These are phyloP conservation scores for Atractiella rhizophila DNA, from an alignment of 768 basidiomycete species.

Conservation along the genomic window DNA sequence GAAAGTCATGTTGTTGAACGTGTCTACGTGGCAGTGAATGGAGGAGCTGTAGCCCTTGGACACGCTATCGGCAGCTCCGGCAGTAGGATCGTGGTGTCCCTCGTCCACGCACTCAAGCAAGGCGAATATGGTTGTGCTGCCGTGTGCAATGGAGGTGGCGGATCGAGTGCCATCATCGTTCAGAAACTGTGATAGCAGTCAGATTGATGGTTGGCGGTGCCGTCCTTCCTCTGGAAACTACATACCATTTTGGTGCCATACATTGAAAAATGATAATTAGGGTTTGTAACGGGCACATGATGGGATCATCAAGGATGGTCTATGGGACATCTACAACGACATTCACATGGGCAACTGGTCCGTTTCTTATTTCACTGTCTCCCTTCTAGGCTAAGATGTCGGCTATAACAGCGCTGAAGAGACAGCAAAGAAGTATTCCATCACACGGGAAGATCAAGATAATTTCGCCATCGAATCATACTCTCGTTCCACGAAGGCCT, in stretches of 20 bases:
- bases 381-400: too few species aligned
- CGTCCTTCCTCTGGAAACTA: too few species aligned
- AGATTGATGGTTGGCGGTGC: too few species aligned
- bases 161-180: slow-evolving; percentile 4
- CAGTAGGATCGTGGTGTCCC: slow-evolving; percentile 71
- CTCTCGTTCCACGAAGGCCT: slow-evolving; percentile 70
- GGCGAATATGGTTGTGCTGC: slow-evolving; percentile 88
- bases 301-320: too few species aligned
- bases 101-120: slow-evolving; percentile 60
- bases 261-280: too few species aligned
- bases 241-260: too few species aligned
- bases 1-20: neutral
- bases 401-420: slow-evolving; percentile 48
- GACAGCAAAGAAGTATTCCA: slow-evolving; percentile 52
- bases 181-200: slow-evolving; percentile 6
- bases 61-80: slow-evolving; percentile 94
- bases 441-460: slow-evolving; percentile 70
- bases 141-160: slow-evolving; percentile 82
- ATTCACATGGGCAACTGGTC: slow-evolving; percentile 92
- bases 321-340: too few species aligned
- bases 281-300: too few species aligned
- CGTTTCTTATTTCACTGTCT: neutral
- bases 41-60: slow-evolving; percentile 86
- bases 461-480: slow-evolving; percentile 84
- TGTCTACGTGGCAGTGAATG: slow-evolving; percentile 20